Conservation (phyloP, 805 yeast genomes). For the Barnettozyma populi region DNA sequence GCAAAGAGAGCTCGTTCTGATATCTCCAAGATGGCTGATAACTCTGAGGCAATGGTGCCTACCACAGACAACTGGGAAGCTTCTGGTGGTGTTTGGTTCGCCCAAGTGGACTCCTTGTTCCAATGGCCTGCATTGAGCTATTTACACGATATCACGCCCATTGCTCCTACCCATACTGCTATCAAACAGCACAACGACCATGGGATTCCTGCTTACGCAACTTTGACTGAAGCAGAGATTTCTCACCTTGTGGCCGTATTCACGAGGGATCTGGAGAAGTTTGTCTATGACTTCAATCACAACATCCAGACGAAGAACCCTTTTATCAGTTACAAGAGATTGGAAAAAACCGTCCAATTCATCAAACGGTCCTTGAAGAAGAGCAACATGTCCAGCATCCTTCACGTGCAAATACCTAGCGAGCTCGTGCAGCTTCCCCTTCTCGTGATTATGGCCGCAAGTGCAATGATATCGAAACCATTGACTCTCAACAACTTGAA, state of each 20-base stretch:
- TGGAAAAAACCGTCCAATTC: constrained; percentile 12
- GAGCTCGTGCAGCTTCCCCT: constrained; percentile 15
- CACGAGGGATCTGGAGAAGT: constrained; percentile 4
- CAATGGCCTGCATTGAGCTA: not conserved
- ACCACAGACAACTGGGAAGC: not conserved
- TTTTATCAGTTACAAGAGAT: constrained; percentile 8
- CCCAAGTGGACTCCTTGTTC: not conserved
- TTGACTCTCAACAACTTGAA: constrained; percentile 13
- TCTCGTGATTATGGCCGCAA: constrained; percentile 10
- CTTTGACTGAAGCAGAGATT: constrained; percentile 9
- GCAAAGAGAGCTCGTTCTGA: not conserved
- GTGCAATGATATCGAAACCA: constrained; percentile 18
- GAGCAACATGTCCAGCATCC: constrained; percentile 1
- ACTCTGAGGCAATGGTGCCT: not conserved
- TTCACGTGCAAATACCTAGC: constrained; percentile 10
- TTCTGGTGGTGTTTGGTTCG: not conserved
- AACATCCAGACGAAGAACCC: constrained; percentile 22
- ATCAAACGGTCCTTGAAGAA: constrained; percentile 1
- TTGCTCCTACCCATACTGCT: constrained; percentile 2
- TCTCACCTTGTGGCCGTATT: constrained; percentile 6
- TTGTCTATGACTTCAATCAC: constrained; percentile 13
- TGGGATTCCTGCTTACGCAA: constrained; percentile 8
- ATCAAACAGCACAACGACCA: constrained; percentile 8
- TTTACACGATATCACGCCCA: not conserved
- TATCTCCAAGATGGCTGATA: not conserved